phyloP scores from a whole-genome alignment of 2,329 filamentous ascomycete genomes.

The Ceratocystis colombiana region DNA sequence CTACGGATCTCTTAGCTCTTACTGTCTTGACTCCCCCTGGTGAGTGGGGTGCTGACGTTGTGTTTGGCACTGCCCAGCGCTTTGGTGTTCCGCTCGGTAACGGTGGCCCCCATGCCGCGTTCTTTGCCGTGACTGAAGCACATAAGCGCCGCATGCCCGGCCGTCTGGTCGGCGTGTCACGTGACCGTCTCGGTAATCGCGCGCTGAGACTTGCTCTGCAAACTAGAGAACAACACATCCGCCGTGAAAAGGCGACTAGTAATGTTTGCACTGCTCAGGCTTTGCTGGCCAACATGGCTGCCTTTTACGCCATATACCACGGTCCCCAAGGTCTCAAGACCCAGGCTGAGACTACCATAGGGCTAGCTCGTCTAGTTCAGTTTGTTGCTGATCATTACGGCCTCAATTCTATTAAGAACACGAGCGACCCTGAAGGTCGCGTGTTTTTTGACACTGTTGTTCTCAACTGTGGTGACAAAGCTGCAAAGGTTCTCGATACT shows the following conservation, averaged over 20 bases:
- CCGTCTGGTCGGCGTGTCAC: constrained; percentile 80
- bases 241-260: constrained; percentile 91
- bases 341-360: constrained; percentile 70
- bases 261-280: constrained; percentile 97
- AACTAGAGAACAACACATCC: constrained; percentile 91
- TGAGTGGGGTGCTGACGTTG: constrained; percentile 90
- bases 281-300: constrained; percentile 87
- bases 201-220: constrained; percentile 80
- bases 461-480: constrained; percentile 45
- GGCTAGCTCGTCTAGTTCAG: constrained; percentile 60
- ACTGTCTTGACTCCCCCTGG: constrained; percentile 82
- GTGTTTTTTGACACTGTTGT: constrained; percentile 73
- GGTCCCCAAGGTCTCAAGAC: constrained; percentile 71
- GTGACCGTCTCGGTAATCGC: constrained; percentile 71
- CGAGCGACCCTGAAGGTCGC: constrained; percentile 45
- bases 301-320: constrained; percentile 90
- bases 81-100: constrained; percentile 87
- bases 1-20: constrained; percentile 78
- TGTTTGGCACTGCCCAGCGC: constrained; percentile 84
- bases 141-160: constrained; percentile 93
- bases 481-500: constrained; percentile 32
- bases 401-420: constrained; percentile 50
- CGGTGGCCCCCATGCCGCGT: constrained; percentile 91
- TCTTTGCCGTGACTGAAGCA: constrained; percentile 85
- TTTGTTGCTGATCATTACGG: constrained; percentile 53